These are phyloP conservation scores for Cenchrus purpureus DNA, from an alignment of 176 grass and related monocot species.

Conservation along the genomic window DNA sequence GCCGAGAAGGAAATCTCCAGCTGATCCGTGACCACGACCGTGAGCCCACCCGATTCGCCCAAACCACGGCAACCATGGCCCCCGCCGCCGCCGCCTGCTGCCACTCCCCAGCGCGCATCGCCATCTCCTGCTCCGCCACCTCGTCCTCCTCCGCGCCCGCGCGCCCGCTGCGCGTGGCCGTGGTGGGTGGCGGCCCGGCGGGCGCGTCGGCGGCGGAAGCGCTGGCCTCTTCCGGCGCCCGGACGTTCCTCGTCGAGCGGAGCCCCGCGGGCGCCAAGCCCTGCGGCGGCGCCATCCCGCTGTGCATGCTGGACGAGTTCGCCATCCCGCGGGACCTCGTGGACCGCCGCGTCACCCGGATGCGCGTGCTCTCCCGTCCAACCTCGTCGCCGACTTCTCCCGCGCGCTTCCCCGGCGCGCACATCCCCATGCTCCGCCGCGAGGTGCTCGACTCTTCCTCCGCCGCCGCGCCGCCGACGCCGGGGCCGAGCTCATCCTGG, in stretches of 20 bases:
- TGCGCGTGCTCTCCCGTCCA: slow-evolving; percentile 93
- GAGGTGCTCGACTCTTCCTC: slow-evolving; percentile 94
- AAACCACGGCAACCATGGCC: slow-evolving; percentile 30
- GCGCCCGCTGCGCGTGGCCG: slow-evolving; percentile 72
- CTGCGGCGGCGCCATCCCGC: slow-evolving; percentile 93
- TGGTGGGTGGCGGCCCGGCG: slow-evolving; percentile 83
- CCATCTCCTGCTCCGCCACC: slow-evolving; percentile 27
- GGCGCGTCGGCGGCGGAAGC: slow-evolving; percentile 82
- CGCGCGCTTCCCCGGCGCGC: slow-evolving; percentile 57
- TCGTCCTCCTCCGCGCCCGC: neutral
- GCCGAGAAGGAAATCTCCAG: neutral
- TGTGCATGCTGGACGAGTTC: slow-evolving; percentile 95
- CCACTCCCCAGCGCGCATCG: slow-evolving; percentile 35
- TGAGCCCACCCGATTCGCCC: neutral
- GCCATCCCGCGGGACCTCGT: slow-evolving; percentile 68
- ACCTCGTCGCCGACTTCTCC: slow-evolving; percentile 75
- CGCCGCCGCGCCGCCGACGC: slow-evolving; percentile 55
- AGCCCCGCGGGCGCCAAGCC: slow-evolving; percentile 80
- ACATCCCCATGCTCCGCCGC: slow-evolving; percentile 95
- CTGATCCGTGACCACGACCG: neutral
- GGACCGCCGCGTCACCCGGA: slow-evolving; percentile 82
- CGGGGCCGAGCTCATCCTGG: slow-evolving; percentile 64
- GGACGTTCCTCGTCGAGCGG: slow-evolving; percentile 81
- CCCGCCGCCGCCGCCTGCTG: slow-evolving; percentile 18
- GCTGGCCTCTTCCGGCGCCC: slow-evolving; percentile 58